Base-by-base conservation (phyloP, 2,329 filamentous ascomycete genomes). In the Talaromyces sp. region DNA sequence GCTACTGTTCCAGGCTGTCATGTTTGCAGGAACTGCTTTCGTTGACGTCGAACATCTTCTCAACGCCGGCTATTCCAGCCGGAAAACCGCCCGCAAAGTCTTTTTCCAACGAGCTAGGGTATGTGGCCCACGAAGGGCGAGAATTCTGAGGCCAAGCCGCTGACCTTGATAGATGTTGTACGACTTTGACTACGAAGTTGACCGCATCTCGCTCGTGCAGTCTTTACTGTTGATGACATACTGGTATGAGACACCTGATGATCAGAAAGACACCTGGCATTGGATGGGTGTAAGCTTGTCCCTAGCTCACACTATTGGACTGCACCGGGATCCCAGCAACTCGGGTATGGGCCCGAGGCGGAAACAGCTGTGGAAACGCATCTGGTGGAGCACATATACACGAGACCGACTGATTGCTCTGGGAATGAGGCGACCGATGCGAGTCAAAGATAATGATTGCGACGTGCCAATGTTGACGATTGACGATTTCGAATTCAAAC, bases 351-450 rank as follows among this genome's bases (percentile, higher is more conserved):
- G 89, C 43, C 75, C 79, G 3, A 82, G 85, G 57, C 88, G 90
- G 69, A 89, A 92, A 70, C 90, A 87, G 69, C 79, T 97, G 56
- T 96, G 92, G 90, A 96, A 96, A 77, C 84, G 92, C 57, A 94
- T 97, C 66, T 97, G 93, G 93, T 97, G 93, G 93, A 96, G 90
- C 32, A 95, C 91, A 64, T 96, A 96, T 70, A 96, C 96, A 86
- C 88, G 92, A 58, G 93, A 97, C 75, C 89, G 92, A 54, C 82
- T 97, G 48, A 92, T 97, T 64, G 93, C 93, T 1, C 80, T 97
- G 12, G 93, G 93, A 59, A 97, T 97, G 92, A 86, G 93, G 60
- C 86, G 93, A 58, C 92, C 92, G 4, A 96, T 92, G 43, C 84
- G 92, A 57, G 95, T 97, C 75, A 95, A 95, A 80, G 88, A 92